phyloP scores from a whole-genome alignment of 257 asterid genomes.

The Solanum lignicaule region DNA sequence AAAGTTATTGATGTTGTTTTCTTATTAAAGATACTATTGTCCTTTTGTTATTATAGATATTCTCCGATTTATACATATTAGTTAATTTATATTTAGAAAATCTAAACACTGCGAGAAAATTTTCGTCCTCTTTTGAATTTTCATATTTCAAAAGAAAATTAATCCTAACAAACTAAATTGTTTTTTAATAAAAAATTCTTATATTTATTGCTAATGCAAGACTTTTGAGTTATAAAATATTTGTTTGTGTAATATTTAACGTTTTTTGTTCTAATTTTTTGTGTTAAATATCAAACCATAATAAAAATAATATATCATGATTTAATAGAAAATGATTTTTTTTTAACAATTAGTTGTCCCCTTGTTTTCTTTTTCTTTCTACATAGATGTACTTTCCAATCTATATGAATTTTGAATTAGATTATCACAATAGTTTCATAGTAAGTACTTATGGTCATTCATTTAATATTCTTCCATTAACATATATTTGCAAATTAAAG shows the following conservation, averaged over 20 bases:
- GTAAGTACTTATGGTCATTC: background rate
- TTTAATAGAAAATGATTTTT: background rate
- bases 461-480: background rate
- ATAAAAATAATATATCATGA: background rate
- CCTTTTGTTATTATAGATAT: no score
- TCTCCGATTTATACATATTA: no score
- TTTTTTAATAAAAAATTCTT: no score
- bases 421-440: background rate
- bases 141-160: background rate
- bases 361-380: background rate
- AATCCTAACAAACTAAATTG: background rate
- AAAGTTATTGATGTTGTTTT: no score
- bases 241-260: background rate
- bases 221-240: background rate
- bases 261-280: background rate
- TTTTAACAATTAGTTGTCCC: background rate
- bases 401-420: background rate
- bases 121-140: background rate
- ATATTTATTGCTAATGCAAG: no score
- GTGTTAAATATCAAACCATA: background rate
- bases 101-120: no score
- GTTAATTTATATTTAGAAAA: no score
- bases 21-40: no score
- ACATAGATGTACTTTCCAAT: background rate
- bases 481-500: background rate